Evolutionary conservation across 2,329 filamentous ascomycete species (phyloP).

Genomic region (Aspergillus clavatus): DNA sequence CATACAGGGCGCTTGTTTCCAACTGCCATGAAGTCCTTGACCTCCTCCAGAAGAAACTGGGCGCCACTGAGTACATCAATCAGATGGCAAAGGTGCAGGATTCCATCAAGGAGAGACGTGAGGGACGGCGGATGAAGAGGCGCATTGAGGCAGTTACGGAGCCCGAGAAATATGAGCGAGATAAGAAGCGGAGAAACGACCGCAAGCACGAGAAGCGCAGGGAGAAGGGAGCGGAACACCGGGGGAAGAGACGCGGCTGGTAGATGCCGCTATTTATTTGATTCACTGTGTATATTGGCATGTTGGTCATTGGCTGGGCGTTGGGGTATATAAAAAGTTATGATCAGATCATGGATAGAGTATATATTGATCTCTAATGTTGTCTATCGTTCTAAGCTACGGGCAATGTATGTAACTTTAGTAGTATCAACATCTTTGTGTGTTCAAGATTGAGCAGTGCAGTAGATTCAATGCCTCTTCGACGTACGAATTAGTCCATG

Average conservation of each 20-base stretch:
- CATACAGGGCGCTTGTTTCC: conserved; percentile 65
- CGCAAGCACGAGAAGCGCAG: conserved; percentile 79
- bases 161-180: conserved; percentile 71
- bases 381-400: not conserved
- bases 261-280: conserved; percentile 36
- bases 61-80: conserved; percentile 72
- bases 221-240: conserved; percentile 68
- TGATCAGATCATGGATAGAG: conserved; percentile 3
- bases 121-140: conserved; percentile 74
- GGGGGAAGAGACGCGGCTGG: conserved; percentile 66
- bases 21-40: conserved; percentile 75
- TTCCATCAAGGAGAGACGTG: conserved; percentile 64
- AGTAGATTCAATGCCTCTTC: not conserved
- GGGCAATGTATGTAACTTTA: conserved; percentile 13
- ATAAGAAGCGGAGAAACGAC: conserved; percentile 79
- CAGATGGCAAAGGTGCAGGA: conserved; percentile 69
- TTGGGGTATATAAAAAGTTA: conserved; percentile 19
- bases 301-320: conserved; percentile 3
- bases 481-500: no score
- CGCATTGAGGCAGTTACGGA: conserved; percentile 80
- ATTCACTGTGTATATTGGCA: conserved; percentile 18
- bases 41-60: conserved; percentile 76
- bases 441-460: not conserved
- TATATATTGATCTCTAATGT: not conserved
- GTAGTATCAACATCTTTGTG: not conserved